Evolutionary conservation across 106 monocot species (phyloP).

Genomic region (Platanthera guangdongensis): DNA sequence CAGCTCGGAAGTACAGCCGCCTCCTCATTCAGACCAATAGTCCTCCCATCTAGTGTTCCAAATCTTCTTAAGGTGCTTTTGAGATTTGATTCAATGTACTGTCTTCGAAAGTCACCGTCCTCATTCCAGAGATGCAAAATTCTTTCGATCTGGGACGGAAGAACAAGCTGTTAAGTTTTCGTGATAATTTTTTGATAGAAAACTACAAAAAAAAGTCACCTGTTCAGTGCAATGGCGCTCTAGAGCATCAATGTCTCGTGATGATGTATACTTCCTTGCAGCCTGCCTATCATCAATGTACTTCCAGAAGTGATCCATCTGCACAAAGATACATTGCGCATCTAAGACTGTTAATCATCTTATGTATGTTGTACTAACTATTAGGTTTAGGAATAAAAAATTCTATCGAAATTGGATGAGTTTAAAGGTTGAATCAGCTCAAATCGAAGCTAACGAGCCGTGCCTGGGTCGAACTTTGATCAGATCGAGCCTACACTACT

Average conservation of each 20-base stretch:
- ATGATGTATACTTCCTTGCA: slow-evolving; percentile 3
- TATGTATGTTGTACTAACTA: no score
- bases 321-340: not conserved
- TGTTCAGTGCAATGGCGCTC: slow-evolving; percentile 8
- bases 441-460: no score
- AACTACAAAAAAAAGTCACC: not conserved
- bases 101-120: slow-evolving; percentile 52
- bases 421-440: no score
- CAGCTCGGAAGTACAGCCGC: slow-evolving; percentile 14
- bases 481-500: no score
- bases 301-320: slow-evolving; percentile 10
- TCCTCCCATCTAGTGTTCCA: slow-evolving; percentile 60
- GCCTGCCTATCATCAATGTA: slow-evolving; percentile 7
- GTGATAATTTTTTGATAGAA: not conserved
- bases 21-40: slow-evolving; percentile 48
- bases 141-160: slow-evolving; percentile 44
- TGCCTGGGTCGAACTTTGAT: no score
- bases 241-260: not conserved
- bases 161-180: not conserved
- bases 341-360: no score
- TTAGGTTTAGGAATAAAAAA: no score
- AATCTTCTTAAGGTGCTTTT: slow-evolving; percentile 60
- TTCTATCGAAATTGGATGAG: no score
- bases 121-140: slow-evolving; percentile 84
- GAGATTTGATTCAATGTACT: slow-evolving; percentile 60